Percentiles rank a stretch among this genome's conserved stretches.
These are phyloP conservation scores for Claviceps fusiformis DNA, from an alignment of 2,329 filamentous ascomycete genomes.

Conservation along the genomic window DNA sequence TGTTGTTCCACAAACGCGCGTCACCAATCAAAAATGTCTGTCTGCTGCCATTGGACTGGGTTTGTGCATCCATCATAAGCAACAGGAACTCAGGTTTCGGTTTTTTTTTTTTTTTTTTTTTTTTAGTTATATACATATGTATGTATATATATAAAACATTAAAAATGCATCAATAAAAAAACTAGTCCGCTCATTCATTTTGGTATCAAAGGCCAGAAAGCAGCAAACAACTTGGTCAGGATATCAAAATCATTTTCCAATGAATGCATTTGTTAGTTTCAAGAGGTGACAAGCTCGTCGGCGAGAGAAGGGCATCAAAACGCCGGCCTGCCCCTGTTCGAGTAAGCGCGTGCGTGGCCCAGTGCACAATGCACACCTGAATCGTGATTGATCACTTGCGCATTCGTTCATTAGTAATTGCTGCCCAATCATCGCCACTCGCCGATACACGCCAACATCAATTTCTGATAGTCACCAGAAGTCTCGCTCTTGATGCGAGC, in stretches of 20 bases:
- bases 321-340: background rate
- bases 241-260: background rate
- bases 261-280: background rate
- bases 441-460: constrained; percentile 59
- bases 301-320: background rate
- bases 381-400: too few species aligned
- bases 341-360: too few species aligned
- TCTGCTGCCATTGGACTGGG: background rate
- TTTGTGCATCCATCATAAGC: background rate
- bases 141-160: too few species aligned
- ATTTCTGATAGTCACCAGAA: constrained; percentile 64
- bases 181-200: background rate
- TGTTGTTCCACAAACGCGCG: background rate
- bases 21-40: background rate
- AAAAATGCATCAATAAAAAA: too few species aligned
- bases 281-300: background rate
- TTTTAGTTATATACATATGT: too few species aligned
- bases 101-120: background rate
- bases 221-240: background rate
- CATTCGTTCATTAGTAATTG: too few species aligned
- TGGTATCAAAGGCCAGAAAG: background rate
- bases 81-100: background rate
- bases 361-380: too few species aligned
- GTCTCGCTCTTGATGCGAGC: constrained; percentile 69
- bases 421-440: constrained; percentile 17